Base-by-base conservation (phyloP, 257 asterid species). In the Solanum paucissectum region DNA sequence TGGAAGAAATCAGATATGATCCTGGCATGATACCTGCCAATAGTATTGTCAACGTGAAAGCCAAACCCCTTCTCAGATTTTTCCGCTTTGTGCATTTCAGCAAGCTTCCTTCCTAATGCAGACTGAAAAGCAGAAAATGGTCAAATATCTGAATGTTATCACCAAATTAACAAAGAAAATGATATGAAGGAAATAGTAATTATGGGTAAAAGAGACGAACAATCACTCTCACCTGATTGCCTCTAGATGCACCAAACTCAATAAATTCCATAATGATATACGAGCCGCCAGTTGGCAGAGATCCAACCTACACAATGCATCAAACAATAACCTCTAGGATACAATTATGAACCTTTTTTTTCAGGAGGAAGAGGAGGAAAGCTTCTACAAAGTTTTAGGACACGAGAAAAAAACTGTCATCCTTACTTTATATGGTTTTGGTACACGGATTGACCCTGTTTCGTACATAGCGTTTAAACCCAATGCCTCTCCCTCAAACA, bases 401-500 rank as follows among this genome's bases (percentile, higher is more conserved):
- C 11, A 10, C 23, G 6, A 49, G 23, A 49, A 81, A 87, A 85
- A 42, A 87, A 58, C 13, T n/a, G 44, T 40, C 76, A 74, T 76
- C 69, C 88, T 87, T 77, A 93, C 99, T 94, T 95, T 94, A 83
- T 82, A 97, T 58, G 98, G 98, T 89, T 95, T 94, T 64, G 98
- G 99, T 58, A 95, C 98, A 74, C 98, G 98, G 75, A 97, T 92
- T 36, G 98, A 88, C 86, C 89, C 86, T 58, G 98, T 95, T 87
- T 95, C 95, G 86, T 93, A 93, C 99, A 97, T 97, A 84, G 98
- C 97, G 68, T 89, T 92, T 88, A 97, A 95, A 49, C 99, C 98
- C 91, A 95, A 89, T 84, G 94, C 98, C 94, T 97, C 99, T 82
- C 98, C 99, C 88, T 95, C 98, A 74, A 97, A 97, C 98, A 97